A percentile compares a stretch with the other conserved stretches of the same genome.
These are phyloP conservation scores for Hypholoma sublateritium DNA, from an alignment of 768 basidiomycete species.

Conservation along the genomic window DNA sequence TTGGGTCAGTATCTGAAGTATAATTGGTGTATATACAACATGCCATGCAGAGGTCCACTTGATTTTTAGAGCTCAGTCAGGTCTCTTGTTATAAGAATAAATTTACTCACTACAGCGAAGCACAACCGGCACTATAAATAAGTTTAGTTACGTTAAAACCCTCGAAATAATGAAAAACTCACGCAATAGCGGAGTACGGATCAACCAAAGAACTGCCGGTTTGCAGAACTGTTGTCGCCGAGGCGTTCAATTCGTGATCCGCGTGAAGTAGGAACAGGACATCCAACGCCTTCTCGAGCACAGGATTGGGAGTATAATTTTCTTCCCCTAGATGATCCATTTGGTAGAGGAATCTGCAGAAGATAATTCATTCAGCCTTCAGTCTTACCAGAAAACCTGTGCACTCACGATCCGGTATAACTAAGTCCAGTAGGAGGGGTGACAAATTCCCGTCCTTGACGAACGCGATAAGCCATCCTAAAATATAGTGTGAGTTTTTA, in stretches of 20 bases:
- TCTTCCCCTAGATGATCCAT: conserved; percentile 80
- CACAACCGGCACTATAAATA: conserved; percentile 71
- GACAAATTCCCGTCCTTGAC: conserved; percentile 88
- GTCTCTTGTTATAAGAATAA: not conserved
- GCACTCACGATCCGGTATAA: conserved; percentile 76
- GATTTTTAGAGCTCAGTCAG: not conserved
- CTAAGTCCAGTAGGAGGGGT: conserved; percentile 78
- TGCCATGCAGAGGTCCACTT: conserved; percentile 74
- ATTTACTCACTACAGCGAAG: conserved; percentile 78
- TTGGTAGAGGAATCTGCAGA: conserved; percentile 78
- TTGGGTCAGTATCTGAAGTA: not conserved
- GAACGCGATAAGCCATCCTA: conserved; percentile 91
- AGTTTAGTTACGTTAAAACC: not conserved
- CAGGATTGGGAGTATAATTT: conserved; percentile 77
- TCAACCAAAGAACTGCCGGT: conserved; percentile 89
- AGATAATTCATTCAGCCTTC: not conserved
- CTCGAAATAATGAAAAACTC: conserved; percentile 21
- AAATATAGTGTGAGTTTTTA: not conserved
- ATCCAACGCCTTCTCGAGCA: conserved; percentile 86
- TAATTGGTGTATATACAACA: conserved; percentile 8
- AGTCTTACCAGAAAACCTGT: not conserved
- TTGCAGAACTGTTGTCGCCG: conserved; percentile 83
- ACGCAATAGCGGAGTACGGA: conserved; percentile 86
- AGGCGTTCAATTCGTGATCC: conserved; percentile 90
- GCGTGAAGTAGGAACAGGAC: conserved; percentile 86